Percentiles rank a stretch among this genome's conserved stretches.
These are phyloP conservation scores for Massariosphaeria phaeospora DNA, from an alignment of 495 filamentous ascomycete species.

Conservation along the genomic window DNA sequence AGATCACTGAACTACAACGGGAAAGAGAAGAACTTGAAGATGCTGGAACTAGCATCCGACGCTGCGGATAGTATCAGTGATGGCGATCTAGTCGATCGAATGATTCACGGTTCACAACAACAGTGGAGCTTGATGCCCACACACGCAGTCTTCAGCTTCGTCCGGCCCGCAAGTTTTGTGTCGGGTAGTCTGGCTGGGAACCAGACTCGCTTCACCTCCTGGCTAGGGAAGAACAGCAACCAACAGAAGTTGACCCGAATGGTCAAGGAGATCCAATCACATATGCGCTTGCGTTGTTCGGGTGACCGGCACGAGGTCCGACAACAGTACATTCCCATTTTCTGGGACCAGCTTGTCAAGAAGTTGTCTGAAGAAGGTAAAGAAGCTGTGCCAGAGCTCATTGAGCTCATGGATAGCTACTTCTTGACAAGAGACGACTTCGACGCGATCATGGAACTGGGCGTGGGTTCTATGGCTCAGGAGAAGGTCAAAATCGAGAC, in stretches of 20 bases:
- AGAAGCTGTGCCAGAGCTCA: conserved; percentile 45
- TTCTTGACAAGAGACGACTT: conserved; percentile 95
- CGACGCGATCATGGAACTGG: conserved; percentile 86
- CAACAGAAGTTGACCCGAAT: conserved; percentile 75
- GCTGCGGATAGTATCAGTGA: conserved; percentile 95
- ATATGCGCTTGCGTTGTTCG: conserved; percentile 87
- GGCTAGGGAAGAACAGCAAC: conserved; percentile 95
- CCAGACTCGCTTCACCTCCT: conserved; percentile 65
- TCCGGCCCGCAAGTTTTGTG: conserved; percentile 84
- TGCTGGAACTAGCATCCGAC: conserved; percentile 75
- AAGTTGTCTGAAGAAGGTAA: conserved; percentile 43
- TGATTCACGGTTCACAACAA: conserved; percentile 97
- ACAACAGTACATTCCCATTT: conserved; percentile 83
- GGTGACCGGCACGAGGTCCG: conserved; percentile 93
- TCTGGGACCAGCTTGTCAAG: conserved; percentile 79
- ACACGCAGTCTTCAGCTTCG: conserved; percentile 94
- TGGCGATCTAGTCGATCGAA: conserved; percentile 90
- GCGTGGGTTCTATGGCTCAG: conserved; percentile 76
- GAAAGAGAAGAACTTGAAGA: conserved; percentile 67
- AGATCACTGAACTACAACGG: conserved; percentile 54
- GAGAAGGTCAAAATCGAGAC: conserved; percentile 70
- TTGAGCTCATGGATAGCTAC: conserved; percentile 94
- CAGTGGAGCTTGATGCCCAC: conserved; percentile 98
- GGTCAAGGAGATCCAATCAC: conserved; percentile 91
- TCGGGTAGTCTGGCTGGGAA: conserved; percentile 62